A percentile compares a stretch with the other conserved stretches of the same genome.
These are phyloP conservation scores for Penicillium sp. DNA, from an alignment of 2,329 filamentous ascomycete genomes.

Conservation along the genomic window DNA sequence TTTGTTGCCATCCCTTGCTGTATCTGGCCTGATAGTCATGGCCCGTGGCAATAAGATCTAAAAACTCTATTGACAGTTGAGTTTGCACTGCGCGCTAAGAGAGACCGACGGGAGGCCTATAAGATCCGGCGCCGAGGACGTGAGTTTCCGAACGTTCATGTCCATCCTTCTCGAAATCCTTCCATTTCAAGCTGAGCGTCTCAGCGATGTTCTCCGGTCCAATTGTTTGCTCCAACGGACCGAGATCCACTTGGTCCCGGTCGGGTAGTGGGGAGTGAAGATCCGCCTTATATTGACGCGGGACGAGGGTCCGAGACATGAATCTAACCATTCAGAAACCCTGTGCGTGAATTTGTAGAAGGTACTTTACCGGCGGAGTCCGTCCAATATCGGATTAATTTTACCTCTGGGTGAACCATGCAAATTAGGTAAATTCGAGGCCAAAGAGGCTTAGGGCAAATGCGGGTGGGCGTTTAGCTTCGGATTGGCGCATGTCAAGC, in stretches of 20 bases:
- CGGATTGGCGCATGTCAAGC: background rate
- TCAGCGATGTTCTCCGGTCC: background rate
- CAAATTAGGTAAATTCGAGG: background rate
- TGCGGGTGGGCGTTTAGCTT: background rate
- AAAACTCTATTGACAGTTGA: background rate
- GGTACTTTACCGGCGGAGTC: background rate
- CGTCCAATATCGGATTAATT: background rate
- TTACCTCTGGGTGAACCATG: background rate
- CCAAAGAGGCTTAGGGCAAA: background rate
- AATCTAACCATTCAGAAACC: background rate
- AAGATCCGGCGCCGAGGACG: background rate
- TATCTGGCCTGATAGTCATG: background rate
- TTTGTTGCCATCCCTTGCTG: background rate
- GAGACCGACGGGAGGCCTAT: background rate
- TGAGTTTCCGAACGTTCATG: background rate
- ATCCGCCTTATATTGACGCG: background rate
- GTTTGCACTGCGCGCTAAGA: background rate
- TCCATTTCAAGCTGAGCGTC: background rate
- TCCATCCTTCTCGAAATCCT: background rate
- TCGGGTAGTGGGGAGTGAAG: background rate
- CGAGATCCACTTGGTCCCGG: conserved; percentile 1
- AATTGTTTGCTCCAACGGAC: background rate
- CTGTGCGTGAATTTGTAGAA: background rate
- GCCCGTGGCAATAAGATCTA: background rate
- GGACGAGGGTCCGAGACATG: background rate